phyloP scores from a whole-genome alignment of 208 protist genomes.

The Leishmania braziliensis region DNA sequence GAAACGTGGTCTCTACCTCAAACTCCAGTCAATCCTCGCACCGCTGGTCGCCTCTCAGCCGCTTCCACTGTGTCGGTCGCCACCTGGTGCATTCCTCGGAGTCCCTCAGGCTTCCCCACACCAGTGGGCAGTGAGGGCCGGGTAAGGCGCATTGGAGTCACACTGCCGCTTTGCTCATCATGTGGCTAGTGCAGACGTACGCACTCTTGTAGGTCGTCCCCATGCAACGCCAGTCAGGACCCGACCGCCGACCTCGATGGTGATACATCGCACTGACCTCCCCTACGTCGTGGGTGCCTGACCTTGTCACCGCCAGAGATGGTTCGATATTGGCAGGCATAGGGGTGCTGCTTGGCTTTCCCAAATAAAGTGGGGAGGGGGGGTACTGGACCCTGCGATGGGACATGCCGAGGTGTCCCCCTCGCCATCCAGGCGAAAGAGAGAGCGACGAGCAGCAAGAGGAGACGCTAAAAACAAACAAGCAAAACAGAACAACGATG shows the following conservation, averaged over 20 bases:
- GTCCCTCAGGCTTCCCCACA: background rate
- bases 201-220: background rate
- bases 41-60: background rate
- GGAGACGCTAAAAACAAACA: conserved; percentile 1
- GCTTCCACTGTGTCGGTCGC: background rate
- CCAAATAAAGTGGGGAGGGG: background rate
- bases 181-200: background rate
- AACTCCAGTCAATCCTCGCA: background rate
- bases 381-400: background rate
- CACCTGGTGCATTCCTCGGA: background rate
- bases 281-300: background rate
- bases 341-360: background rate
- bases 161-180: background rate
- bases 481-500: conserved; percentile 4
- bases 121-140: background rate
- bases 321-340: background rate
- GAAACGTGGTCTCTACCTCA: background rate
- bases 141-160: background rate
- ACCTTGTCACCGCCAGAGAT: background rate
- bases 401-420: background rate
- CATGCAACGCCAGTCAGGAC: background rate
- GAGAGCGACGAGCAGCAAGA: background rate
- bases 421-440: background rate
- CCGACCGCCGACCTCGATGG: background rate
- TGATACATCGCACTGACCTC: background rate